phyloP scores from a whole-genome alignment of 345 rosid species.

The Iberis pinnata region DNA sequence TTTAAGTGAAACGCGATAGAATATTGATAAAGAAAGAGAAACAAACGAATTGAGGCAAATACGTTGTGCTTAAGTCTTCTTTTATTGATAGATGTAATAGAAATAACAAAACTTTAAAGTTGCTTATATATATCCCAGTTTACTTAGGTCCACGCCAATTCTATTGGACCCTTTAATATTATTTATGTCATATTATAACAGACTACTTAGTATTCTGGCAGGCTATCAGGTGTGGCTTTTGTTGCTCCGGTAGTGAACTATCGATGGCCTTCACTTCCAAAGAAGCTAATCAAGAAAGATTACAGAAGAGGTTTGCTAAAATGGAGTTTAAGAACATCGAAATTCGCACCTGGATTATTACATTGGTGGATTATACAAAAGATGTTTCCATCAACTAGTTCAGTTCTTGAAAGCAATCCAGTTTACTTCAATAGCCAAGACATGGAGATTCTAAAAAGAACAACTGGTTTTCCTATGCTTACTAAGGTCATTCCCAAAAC shows the following conservation, averaged over 20 bases:
- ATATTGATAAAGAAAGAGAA: too few species aligned
- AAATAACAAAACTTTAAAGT: too few species aligned
- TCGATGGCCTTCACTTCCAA: conserved; percentile 64
- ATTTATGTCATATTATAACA: too few species aligned
- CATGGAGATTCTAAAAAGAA: conserved; percentile 48
- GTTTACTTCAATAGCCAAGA: conserved; percentile 51
- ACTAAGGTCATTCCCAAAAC: too few species aligned
- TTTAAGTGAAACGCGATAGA: too few species aligned
- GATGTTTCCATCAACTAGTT: conserved; percentile 45
- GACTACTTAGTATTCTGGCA: too few species aligned
- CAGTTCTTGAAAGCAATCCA: conserved; percentile 47
- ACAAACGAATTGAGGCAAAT: too few species aligned
- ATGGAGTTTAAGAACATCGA: conserved; percentile 45
- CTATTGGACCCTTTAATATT: too few species aligned
- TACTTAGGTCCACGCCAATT: too few species aligned
- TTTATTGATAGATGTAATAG: too few species aligned
- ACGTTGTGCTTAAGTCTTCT: too few species aligned
- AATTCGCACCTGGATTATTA: conserved; percentile 49
- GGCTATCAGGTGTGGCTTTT: conserved; percentile 66
- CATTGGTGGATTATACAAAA: conserved; percentile 70
- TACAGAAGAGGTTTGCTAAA: conserved; percentile 44
- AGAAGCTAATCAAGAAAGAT: conserved; percentile 42
- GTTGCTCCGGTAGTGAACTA: conserved; percentile 64
- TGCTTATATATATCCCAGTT: too few species aligned
- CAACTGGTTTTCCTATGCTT: conserved; percentile 64